Evolutionary conservation across 202 grass and related monocot genomes (phyloP).

Genomic region (Panicum virgatum): DNA sequence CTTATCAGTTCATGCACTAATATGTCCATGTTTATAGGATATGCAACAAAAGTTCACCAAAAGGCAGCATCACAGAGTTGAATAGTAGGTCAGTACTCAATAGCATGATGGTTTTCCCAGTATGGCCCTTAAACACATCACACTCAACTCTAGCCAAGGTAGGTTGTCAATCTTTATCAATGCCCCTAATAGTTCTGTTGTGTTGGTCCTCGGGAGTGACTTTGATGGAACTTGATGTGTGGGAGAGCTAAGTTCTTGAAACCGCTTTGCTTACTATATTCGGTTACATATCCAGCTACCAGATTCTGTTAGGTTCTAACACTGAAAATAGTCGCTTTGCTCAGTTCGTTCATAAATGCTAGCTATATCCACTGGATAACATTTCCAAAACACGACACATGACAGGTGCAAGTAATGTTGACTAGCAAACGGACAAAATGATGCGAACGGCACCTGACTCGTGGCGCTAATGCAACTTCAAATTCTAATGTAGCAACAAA

Average conservation of each 20-base stretch:
- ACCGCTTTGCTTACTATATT: not conserved
- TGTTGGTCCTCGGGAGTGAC: not conserved
- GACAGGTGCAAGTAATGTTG: not conserved
- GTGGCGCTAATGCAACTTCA: not conserved
- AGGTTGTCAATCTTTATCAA: not conserved
- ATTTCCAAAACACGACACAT: not conserved
- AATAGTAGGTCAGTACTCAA: not conserved
- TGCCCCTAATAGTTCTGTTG: not conserved
- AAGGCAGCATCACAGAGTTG: not conserved
- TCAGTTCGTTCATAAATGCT: not conserved
- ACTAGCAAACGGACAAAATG: not conserved
- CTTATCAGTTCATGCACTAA: not conserved
- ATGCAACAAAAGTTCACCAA: not conserved
- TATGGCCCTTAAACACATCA: not conserved
- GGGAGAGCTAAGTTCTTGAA: not conserved
- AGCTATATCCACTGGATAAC: not conserved
- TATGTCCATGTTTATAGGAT: not conserved
- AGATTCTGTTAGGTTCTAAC: not conserved
- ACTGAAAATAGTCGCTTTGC: not conserved
- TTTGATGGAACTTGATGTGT: not conserved
- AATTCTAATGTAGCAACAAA: not conserved
- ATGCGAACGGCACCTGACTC: not conserved
- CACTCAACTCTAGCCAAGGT: not conserved
- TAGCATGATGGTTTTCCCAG: not conserved
- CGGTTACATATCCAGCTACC: not conserved